A percentile compares a stretch with the other conserved stretches of the same genome.
Evolutionary conservation across 202 grass and related monocot species (phyloP).

Genomic region (Alloteropsis angusta): DNA sequence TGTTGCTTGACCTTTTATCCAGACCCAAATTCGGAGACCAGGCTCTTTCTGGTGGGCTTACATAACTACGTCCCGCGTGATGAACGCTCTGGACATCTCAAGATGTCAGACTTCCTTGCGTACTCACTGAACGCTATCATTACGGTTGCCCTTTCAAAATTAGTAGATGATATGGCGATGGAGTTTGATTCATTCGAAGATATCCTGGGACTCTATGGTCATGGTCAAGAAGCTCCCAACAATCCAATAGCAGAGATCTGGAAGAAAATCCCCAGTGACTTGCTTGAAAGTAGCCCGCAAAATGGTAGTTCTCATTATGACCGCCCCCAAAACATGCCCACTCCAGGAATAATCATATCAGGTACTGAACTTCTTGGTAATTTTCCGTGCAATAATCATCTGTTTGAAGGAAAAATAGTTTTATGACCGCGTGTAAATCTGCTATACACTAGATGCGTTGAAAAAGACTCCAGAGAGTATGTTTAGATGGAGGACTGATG

Average conservation of each 20-base stretch:
- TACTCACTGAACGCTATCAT: conserved; percentile 55
- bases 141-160: conserved; percentile 38
- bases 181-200: conserved; percentile 88
- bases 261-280: conserved; percentile 38
- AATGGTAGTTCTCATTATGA: conserved; percentile 45
- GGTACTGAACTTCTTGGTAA: conserved; percentile 12
- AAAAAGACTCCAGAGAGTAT: conserved; percentile 36
- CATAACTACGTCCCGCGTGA: conserved; percentile 74
- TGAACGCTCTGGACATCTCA: conserved; percentile 79
- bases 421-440: neutral
- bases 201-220: conserved; percentile 61
- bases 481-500: conserved; percentile 84
- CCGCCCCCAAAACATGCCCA: conserved; percentile 49
- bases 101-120: conserved; percentile 68
- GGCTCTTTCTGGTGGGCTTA: conserved; percentile 26
- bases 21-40: conserved; percentile 74
- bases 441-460: neutral
- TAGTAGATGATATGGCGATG: conserved; percentile 40
- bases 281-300: conserved; percentile 45
- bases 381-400: neutral
- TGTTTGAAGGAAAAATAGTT: neutral
- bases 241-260: conserved; percentile 22
- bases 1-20: conserved; percentile 1
- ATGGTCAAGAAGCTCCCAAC: conserved; percentile 37
- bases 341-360: conserved; percentile 62